Conservation (phyloP, 306 rosid genomes). For the Pyrus communis region DNA sequence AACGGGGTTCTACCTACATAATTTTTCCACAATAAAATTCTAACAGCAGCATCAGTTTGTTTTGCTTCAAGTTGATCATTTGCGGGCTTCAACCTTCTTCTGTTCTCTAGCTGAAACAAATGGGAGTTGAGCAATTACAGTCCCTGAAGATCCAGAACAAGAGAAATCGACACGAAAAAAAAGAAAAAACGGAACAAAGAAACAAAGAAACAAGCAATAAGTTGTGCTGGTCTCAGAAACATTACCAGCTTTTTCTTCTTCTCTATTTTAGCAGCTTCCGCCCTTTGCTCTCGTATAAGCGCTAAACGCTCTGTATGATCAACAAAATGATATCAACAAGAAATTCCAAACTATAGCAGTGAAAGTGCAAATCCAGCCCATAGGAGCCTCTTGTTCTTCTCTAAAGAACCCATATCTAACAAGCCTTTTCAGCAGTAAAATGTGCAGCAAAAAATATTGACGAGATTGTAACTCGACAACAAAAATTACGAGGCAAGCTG, state of each 20-base stretch:
- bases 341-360: not conserved
- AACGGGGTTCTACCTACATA: not conserved
- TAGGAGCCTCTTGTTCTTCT: not conserved
- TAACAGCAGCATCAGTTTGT: constrained; percentile 10
- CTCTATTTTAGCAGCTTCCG: constrained; percentile 81
- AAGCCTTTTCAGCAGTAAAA: not conserved
- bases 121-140: not conserved
- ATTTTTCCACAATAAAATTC: not conserved
- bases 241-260: constrained; percentile 82
- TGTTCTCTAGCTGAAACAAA: constrained; percentile 62
- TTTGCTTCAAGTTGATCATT: constrained; percentile 30
- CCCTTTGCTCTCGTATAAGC: constrained; percentile 76
- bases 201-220: not conserved
- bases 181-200: no score
- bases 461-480: not conserved
- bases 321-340: not conserved
- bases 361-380: not conserved
- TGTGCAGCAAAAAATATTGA: not conserved
- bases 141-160: not conserved
- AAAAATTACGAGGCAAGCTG: not conserved
- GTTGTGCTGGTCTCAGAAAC: not conserved
- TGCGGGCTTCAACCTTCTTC: constrained; percentile 70
- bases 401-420: not conserved
- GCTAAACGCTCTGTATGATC: constrained; percentile 65
- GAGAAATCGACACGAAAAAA: not conserved